Conservation (phyloP, 371 early-diverging fungal genomes). For the Encephalitozoon cuniculi region DNA sequence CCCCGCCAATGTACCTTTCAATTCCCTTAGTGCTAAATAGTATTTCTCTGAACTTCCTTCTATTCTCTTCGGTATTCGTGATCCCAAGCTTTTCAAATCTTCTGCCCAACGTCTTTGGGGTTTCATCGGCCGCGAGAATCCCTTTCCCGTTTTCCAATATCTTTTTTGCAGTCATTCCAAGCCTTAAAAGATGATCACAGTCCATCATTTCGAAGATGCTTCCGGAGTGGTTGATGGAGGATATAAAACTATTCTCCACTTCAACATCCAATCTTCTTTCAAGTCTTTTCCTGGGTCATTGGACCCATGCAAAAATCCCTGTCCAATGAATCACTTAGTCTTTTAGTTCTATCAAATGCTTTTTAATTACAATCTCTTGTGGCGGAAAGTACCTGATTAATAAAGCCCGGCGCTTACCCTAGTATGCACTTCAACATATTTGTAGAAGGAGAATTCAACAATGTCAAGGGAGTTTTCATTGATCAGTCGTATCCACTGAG, state of each 20-base stretch:
- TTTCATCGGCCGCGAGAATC: constrained; percentile 66
- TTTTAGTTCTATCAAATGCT: background rate
- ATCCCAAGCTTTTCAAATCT: constrained; percentile 63
- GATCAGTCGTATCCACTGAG: constrained; percentile 21
- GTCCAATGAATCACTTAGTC: background rate
- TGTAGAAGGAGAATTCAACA: constrained; percentile 27
- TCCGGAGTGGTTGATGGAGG: too few relatives aligned
- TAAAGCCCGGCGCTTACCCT: background rate
- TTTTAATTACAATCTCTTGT: background rate
- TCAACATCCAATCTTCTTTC: background rate
- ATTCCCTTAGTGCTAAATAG: constrained; percentile 64
- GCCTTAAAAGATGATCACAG: constrained; percentile 7
- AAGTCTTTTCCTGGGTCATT: background rate
- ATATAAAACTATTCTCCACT: background rate
- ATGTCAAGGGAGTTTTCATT: constrained; percentile 19
- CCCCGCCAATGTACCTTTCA: constrained; percentile 64
- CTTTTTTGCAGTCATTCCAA: constrained; percentile 59
- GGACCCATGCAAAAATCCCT: background rate
- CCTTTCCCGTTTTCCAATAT: constrained; percentile 65
- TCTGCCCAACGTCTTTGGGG: constrained; percentile 65
- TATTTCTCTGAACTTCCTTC: constrained; percentile 65
- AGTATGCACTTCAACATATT: background rate
- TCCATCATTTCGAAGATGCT: background rate
- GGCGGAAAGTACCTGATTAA: background rate
- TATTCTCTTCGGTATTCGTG: constrained; percentile 65